Evolutionary conservation across 2,329 filamentous ascomycete genomes (phyloP), one percentile per base, ranked within the genome.

Genomic region (Cladosporium sphaerospermum): DNA sequence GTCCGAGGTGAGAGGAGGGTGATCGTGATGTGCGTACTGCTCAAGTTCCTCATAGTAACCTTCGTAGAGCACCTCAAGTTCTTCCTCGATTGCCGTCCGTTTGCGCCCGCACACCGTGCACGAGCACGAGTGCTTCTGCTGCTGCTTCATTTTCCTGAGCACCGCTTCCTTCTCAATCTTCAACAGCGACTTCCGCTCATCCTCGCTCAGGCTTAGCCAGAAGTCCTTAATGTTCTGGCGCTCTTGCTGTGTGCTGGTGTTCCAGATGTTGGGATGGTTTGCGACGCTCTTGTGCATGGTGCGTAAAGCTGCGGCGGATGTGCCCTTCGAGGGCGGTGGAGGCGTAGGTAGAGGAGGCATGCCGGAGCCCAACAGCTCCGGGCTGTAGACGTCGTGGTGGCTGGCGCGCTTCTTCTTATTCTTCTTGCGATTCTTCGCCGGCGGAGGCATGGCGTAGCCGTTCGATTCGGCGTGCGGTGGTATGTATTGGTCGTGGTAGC

Each of bases 151-250:
- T 77, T 99, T 99, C 67, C 89, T 90, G 53, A 99, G 75, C 0
- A 99, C 93, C 7, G 93, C 92, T 71, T 99, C 92, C 74, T 99
- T 99, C 73, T 99, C 93, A 31, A 99, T 92, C 72, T 96, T 96
- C 66, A 99, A 90, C 44, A 99, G 77, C 13, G 89, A 93, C 69
- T 95, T 93, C 62, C 93, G 88, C 69, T 97, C 91, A 36, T 95
- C 89, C 70, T 99, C 93, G 61, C 89, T 89, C 41, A 99, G 73
- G 13, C 90, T 90, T 50, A 99, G 80, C 93, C 93, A 99, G 72
- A 97, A 99, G 62, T 96, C 88, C 73, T 96, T 96, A 68, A 99
- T 99, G 49, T 93, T 87, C 73, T 96, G 90, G 34, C 93, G 87
- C 73, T 99, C 93, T 71, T 97, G 90, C 61, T 89, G 83, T 9